Evolutionary conservation across 148 eudicot genomes (phyloP).

Genomic region (Simmondsia chinensis): DNA sequence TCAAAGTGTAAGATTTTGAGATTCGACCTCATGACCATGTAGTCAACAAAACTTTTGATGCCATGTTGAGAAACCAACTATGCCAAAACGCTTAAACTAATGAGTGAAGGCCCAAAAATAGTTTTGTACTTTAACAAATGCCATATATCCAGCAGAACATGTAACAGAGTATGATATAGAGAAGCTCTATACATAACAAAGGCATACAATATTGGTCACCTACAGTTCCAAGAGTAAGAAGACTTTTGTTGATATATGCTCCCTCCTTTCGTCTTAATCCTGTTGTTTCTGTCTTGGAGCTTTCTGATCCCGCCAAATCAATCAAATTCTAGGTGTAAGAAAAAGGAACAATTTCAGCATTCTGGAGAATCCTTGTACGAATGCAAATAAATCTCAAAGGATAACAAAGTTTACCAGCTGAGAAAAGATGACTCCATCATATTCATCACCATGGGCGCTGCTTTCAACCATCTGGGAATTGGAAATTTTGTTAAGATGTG

Average conservation of each 20-base stretch:
- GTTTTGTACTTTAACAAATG: too few species aligned
- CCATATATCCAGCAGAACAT: too few species aligned
- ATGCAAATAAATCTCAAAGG: neutral
- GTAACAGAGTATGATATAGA: too few species aligned
- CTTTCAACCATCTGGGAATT: constrained; percentile 85
- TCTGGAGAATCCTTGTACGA: neutral
- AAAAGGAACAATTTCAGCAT: constrained; percentile 3
- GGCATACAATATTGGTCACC: constrained; percentile 14
- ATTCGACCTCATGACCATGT: too few species aligned
- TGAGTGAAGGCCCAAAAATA: too few species aligned
- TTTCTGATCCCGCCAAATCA: constrained; percentile 98
- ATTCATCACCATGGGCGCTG: constrained; percentile 92
- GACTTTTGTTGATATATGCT: constrained; percentile 94
- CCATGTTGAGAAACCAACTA: too few species aligned
- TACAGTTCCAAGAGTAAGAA: constrained; percentile 98
- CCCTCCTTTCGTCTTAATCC: constrained; percentile 98
- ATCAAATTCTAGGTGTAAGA: constrained; percentile 80
- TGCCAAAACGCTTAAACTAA: too few species aligned
- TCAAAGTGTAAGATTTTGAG: too few species aligned
- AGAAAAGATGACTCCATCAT: constrained; percentile 94
- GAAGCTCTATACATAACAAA: neutral
- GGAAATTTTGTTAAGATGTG: neutral
- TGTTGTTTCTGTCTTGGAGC: constrained; percentile 98
- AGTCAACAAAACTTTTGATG: too few species aligned
- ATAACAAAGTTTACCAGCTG: constrained; percentile 61